Conservation (phyloP, 495 filamentous ascomycete species). For the Penicillium bovifimosum region DNA sequence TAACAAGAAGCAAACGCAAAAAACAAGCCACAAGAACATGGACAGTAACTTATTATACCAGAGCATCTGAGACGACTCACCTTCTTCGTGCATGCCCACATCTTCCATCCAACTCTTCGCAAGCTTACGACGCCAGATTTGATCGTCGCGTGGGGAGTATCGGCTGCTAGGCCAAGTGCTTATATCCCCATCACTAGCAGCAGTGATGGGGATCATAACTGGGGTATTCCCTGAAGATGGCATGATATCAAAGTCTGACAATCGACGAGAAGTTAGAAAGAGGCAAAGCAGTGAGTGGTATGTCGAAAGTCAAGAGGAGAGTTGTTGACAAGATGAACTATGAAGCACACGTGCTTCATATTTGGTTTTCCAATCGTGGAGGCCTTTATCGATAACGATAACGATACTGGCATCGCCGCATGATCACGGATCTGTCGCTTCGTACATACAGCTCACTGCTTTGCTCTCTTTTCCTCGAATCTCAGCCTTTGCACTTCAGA, state of each 20-base stretch:
- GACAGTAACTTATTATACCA: not conserved
- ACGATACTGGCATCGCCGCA: too few species aligned
- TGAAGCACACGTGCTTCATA: not conserved
- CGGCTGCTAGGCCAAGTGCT: slow-evolving; percentile 26
- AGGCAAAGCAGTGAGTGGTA: too few species aligned
- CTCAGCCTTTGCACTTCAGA: too few species aligned
- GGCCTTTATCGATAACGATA: slow-evolving; percentile 14
- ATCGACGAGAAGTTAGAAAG: too few species aligned
- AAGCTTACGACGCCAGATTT: slow-evolving; percentile 26
- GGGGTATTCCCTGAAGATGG: too few species aligned
- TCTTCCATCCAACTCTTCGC: slow-evolving; percentile 36
- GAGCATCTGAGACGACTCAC: slow-evolving; percentile 25
- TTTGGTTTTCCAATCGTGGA: not conserved
- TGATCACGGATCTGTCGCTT: too few species aligned
- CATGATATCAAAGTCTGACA: slow-evolving; percentile 8
- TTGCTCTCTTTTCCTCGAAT: too few species aligned
- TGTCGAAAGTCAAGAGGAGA: not conserved
- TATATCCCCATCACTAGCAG: slow-evolving; percentile 31
- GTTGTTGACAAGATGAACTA: slow-evolving; percentile 4
- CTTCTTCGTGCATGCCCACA: slow-evolving; percentile 24
- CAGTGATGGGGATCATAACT: slow-evolving; percentile 31
- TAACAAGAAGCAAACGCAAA: too few species aligned
- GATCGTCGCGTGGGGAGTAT: slow-evolving; percentile 17
- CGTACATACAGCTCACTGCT: not conserved
- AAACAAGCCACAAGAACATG: not conserved